Percentiles rank a stretch among this genome's conserved stretches.
These are phyloP conservation scores for Mortierella hygrophila DNA, from an alignment of 192 early-diverging fungal species.

Conservation along the genomic window DNA sequence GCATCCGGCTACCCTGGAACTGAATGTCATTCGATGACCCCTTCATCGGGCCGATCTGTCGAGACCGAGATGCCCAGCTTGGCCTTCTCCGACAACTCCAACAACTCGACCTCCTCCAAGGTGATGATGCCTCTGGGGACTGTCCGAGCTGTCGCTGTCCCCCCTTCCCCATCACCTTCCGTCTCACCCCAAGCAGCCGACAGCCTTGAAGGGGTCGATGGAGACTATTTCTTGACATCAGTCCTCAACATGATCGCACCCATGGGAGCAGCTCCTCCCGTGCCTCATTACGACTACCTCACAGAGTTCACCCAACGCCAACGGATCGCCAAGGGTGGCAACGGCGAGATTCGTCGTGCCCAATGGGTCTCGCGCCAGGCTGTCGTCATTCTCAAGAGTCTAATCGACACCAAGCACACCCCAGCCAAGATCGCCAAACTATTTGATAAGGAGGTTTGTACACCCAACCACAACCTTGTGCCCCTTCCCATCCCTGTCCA, in stretches of 20 bases:
- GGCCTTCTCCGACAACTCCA: constrained; percentile 25
- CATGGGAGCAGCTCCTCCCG: constrained; percentile 7
- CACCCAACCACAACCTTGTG: background rate
- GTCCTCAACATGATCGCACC: constrained; percentile 50
- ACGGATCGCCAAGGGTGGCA: constrained; percentile 41
- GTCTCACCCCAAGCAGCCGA: constrained; percentile 15
- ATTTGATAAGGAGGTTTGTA: constrained; percentile 54
- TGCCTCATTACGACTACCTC: constrained; percentile 28
- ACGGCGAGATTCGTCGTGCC: constrained; percentile 43
- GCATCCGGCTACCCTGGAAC: background rate
- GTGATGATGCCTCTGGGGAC: constrained; percentile 8
- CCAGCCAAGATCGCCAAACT: constrained; percentile 34
- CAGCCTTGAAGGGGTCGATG: background rate
- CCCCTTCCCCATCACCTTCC: constrained; percentile 27
- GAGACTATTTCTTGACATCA: constrained; percentile 39
- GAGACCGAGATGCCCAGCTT: constrained; percentile 51
- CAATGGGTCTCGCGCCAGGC: constrained; percentile 25
- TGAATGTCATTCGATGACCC: constrained; percentile 32
- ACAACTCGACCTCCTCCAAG: constrained; percentile 23
- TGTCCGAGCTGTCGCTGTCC: background rate
- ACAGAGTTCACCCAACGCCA: constrained; percentile 40
- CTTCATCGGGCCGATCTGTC: constrained; percentile 20
- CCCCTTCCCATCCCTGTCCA: background rate
- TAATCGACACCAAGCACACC: constrained; percentile 37
- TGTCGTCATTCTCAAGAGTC: constrained; percentile 43